phyloP scores from a whole-genome alignment of 768 basidiomycete genomes.

The Leccinum subtestaceum region DNA sequence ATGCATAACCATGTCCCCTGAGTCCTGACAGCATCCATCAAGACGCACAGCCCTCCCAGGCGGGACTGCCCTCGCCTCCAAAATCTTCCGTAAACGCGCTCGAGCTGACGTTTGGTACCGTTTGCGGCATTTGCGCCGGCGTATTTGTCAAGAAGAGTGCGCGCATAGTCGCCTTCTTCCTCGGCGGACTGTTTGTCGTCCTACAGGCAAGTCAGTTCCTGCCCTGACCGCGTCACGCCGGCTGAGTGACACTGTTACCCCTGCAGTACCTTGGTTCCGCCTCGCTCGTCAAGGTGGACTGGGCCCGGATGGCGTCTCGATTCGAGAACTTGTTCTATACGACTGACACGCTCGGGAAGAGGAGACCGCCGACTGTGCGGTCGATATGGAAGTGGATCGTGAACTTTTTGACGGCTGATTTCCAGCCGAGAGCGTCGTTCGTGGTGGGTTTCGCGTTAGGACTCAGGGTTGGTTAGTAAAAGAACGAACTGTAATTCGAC shows the following conservation, averaged over 20 bases:
- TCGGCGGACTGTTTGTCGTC: constrained; percentile 90
- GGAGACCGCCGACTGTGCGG: constrained; percentile 58
- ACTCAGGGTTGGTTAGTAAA: constrained; percentile 68
- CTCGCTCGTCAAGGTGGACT: constrained; percentile 76
- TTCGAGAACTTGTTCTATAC: constrained; percentile 78
- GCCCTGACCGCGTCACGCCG: background rate
- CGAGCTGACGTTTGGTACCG: constrained; percentile 86
- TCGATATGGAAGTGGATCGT: constrained; percentile 66
- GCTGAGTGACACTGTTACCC: constrained; percentile 3
- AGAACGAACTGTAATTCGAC: background rate
- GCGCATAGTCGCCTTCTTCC: constrained; percentile 72
- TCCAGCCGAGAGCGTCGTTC: constrained; percentile 88
- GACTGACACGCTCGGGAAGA: constrained; percentile 51
- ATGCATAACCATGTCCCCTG: background rate
- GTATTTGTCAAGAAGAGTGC: constrained; percentile 96
- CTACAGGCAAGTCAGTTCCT: constrained; percentile 63
- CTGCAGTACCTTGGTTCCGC: constrained; percentile 82
- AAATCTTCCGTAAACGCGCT: constrained; percentile 73
- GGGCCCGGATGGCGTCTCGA: constrained; percentile 57
- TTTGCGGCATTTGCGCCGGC: constrained; percentile 85
- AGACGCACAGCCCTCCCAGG: constrained; percentile 9
- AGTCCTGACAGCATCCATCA: constrained; percentile 8
- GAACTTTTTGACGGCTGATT: constrained; percentile 88
- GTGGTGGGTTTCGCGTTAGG: constrained; percentile 81
- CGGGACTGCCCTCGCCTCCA: constrained; percentile 45